Evolutionary conservation across 169 alveolate species (phyloP).

Genomic region (Plasmodium fragile): DNA sequence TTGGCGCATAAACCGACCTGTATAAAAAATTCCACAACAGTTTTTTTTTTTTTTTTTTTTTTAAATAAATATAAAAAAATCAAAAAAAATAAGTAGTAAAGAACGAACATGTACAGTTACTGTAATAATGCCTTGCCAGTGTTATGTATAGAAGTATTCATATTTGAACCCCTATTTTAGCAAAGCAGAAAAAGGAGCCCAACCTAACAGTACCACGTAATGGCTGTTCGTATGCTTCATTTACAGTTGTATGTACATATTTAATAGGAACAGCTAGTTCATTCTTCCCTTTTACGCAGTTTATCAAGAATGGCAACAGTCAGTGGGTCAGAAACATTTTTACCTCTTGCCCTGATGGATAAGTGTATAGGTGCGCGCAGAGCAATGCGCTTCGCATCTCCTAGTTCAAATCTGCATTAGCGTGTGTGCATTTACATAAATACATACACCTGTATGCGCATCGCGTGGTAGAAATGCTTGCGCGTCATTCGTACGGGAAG

Average conservation of each 20-base stretch:
- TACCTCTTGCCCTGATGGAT: slow-evolving; percentile 95
- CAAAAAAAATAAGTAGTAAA: background rate
- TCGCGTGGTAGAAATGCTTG: background rate
- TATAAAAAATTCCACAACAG: background rate
- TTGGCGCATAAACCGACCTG: background rate
- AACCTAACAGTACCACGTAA: background rate
- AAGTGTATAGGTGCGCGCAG: slow-evolving; percentile 88
- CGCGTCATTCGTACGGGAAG: background rate
- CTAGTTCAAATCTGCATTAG: background rate
- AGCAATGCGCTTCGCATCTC: background rate
- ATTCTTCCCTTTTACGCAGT: background rate
- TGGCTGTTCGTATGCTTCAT: background rate
- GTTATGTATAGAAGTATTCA: background rate
- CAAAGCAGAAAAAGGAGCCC: background rate
- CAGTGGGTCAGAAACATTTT: slow-evolving; percentile 84
- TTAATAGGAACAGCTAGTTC: background rate
- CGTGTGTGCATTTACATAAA: background rate
- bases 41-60: background rate
- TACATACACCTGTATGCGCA: background rate
- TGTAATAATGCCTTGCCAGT: background rate
- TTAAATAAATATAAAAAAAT: background rate
- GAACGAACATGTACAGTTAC: background rate
- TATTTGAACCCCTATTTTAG: background rate
- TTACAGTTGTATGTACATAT: background rate
- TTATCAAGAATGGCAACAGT: slow-evolving; percentile 82